Evolutionary conservation across 129 eudicot species (phyloP).

Genomic region (Artemisia annua): DNA sequence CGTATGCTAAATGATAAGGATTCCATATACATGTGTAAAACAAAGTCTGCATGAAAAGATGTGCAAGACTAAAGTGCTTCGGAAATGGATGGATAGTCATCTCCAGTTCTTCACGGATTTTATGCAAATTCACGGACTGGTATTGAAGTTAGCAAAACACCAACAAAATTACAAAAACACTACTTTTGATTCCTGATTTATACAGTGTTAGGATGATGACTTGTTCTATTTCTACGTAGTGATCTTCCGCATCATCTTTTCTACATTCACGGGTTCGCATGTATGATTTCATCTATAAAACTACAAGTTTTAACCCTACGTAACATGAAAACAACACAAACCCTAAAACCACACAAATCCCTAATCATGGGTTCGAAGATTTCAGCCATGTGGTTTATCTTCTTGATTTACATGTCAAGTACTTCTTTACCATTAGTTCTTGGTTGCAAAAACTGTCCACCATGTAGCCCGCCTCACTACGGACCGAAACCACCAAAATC

Average conservation of each 20-base stretch:
- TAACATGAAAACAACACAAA: constrained; percentile 1
- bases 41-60: constrained; percentile 26
- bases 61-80: constrained; percentile 32
- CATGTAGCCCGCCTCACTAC: constrained; percentile 52
- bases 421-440: constrained; percentile 53
- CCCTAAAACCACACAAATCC: background rate
- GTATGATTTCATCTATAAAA: constrained; percentile 35
- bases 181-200: constrained; percentile 26
- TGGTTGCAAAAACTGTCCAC: constrained; percentile 59
- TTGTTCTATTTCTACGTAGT: constrained; percentile 30
- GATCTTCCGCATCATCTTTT: constrained; percentile 33
- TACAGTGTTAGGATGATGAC: constrained; percentile 29
- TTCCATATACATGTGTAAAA: constrained; percentile 17
- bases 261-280: constrained; percentile 42
- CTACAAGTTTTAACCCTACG: background rate
- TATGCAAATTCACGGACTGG: constrained; percentile 50
- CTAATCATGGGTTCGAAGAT: constrained; percentile 53
- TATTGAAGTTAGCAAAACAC: constrained; percentile 48
- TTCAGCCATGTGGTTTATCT: constrained; percentile 48
- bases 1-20: constrained; percentile 26
- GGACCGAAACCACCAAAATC: constrained; percentile 39
- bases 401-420: constrained; percentile 60
- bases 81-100: constrained; percentile 35
- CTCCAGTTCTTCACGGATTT: constrained; percentile 46
- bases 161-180: constrained; percentile 43